Conservation (phyloP, 176 grass and related monocot species). For the Phoenix dactylifera region DNA sequence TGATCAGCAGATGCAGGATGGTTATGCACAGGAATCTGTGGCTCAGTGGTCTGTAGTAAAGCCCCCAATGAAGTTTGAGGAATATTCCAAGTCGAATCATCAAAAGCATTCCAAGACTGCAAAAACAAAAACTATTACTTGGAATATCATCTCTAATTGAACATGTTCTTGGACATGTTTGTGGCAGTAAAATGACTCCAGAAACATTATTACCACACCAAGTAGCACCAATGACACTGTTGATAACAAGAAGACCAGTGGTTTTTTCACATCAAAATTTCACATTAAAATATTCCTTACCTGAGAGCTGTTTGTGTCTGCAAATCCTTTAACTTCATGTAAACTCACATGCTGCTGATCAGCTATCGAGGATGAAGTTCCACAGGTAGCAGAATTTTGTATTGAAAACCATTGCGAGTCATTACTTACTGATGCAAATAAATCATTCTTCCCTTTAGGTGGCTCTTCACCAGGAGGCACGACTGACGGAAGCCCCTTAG, state of each 20-base stretch:
- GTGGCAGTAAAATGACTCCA: too few relatives aligned
- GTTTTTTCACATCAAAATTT: background rate
- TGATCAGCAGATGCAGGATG: constrained; percentile 22
- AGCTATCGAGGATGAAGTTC: constrained; percentile 29
- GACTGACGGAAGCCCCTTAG: constrained; percentile 13
- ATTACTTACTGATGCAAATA: constrained; percentile 28
- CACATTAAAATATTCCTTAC: constrained; percentile 28
- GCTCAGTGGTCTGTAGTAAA: constrained; percentile 19
- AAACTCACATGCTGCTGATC: background rate
- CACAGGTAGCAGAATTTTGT: constrained; percentile 18
- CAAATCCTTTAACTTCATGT: constrained; percentile 26
- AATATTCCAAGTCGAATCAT: constrained; percentile 27
- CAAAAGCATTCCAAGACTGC: constrained; percentile 66
- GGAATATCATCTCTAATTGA: constrained; percentile 1
- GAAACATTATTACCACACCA: too few relatives aligned
- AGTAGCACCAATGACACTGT: too few relatives aligned
- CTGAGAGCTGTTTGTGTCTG: constrained; percentile 34
- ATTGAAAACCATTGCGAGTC: constrained; percentile 15
- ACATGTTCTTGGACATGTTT: too few relatives aligned
- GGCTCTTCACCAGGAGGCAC: constrained; percentile 16
- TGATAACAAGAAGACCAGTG: too few relatives aligned
- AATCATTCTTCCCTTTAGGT: constrained; percentile 12
- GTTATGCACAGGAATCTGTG: constrained; percentile 13
- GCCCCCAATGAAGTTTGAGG: constrained; percentile 9
- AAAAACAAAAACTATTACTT: constrained; percentile 19